phyloP scores from a whole-genome alignment of 2,329 filamentous ascomycete species.

The Cryphonectria carpinicola region DNA sequence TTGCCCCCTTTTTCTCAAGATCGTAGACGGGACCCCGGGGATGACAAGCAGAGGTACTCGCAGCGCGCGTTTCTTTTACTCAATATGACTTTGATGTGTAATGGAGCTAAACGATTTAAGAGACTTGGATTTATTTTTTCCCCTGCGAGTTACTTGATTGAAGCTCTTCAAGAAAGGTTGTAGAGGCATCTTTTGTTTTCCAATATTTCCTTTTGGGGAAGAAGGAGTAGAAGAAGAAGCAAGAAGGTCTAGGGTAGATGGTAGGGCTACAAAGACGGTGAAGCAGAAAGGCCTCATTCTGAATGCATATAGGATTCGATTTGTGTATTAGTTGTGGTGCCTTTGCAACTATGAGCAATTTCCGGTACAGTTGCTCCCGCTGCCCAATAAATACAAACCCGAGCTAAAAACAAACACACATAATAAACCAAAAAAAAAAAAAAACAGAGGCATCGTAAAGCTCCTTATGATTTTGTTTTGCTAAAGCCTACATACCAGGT shows the following conservation, averaged over 20 bases:
- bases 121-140: too few species aligned
- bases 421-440: not conserved
- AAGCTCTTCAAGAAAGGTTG: too few species aligned
- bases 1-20: too few species aligned
- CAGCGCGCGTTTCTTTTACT: too few species aligned
- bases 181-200: too few species aligned
- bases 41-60: too few species aligned
- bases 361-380: not conserved
- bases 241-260: too few species aligned
- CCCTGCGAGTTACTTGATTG: too few species aligned
- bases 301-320: not conserved
- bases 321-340: not conserved
- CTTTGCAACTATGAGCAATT: not conserved
- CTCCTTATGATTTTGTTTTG: slow-evolving; percentile 2
- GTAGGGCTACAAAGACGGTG: too few species aligned
- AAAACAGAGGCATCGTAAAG: not conserved
- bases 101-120: too few species aligned
- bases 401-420: not conserved
- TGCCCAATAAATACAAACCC: not conserved
- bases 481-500: not conserved
- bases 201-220: not conserved
- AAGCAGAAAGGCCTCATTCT: not conserved
- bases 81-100: too few species aligned
- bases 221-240: not conserved
- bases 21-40: too few species aligned